Percentiles rank a stretch among this genome's conserved stretches.
These are phyloP conservation scores for Plasmodium gallinaceum DNA, from an alignment of 169 alveolate genomes.

Conservation along the genomic window DNA sequence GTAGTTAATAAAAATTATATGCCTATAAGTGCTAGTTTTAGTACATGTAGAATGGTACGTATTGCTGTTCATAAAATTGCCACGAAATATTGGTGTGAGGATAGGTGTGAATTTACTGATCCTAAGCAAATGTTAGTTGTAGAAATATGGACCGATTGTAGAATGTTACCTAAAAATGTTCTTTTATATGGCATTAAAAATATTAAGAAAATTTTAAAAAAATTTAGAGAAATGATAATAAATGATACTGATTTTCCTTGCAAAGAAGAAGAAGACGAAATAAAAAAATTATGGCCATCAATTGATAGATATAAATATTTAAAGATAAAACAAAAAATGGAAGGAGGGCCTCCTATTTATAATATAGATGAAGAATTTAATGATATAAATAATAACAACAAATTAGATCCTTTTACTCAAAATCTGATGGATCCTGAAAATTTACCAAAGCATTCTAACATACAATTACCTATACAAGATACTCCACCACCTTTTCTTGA, in stretches of 20 bases:
- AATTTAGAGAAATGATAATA: conserved; percentile 66
- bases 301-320: conserved; percentile 72
- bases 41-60: conserved; percentile 90
- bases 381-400: not conserved
- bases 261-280: conserved; percentile 43
- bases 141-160: conserved; percentile 87
- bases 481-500: conserved; percentile 74
- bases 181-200: conserved; percentile 77
- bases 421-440: conserved; percentile 44
- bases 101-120: conserved; percentile 84
- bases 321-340: conserved; percentile 64
- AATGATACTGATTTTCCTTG: conserved; percentile 47
- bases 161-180: conserved; percentile 80
- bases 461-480: conserved; percentile 41
- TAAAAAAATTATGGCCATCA: conserved; percentile 70
- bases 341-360: conserved; percentile 74
- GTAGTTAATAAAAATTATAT: conserved; percentile 84
- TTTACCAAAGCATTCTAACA: conserved; percentile 73
- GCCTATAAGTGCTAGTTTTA: conserved; percentile 86
- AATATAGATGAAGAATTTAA: conserved; percentile 36
- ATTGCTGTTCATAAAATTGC: conserved; percentile 90
- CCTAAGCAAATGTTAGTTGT: conserved; percentile 89
- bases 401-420: conserved; percentile 42
- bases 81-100: conserved; percentile 87
- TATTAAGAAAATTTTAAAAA: conserved; percentile 69